phyloP scores from a whole-genome alignment of 1,284 basidiomycete genomes.

The Cryptococcus sp. region DNA sequence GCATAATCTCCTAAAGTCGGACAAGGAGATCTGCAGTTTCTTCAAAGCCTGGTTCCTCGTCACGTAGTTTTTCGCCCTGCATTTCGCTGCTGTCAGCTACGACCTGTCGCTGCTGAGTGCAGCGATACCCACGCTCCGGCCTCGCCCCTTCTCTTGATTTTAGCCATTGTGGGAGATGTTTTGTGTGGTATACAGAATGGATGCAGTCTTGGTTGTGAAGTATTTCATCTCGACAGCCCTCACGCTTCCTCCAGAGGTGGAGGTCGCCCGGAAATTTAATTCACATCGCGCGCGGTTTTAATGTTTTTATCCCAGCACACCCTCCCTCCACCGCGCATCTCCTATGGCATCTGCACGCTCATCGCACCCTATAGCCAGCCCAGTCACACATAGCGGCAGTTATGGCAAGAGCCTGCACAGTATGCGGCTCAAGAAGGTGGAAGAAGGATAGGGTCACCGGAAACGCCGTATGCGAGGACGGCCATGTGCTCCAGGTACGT shows the following conservation, averaged over 20 bases:
- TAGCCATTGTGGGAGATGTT: slow-evolving; percentile 63
- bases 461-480: slow-evolving; percentile 47
- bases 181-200: neutral
- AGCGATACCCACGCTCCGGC: slow-evolving; percentile 62
- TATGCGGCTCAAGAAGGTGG: slow-evolving; percentile 47
- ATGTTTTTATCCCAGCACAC: slow-evolving; percentile 16
- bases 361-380: neutral
- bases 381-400: neutral
- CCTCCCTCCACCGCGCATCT: slow-evolving; percentile 6
- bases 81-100: neutral
- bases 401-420: slow-evolving; percentile 42
- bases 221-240: neutral
- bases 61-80: slow-evolving; percentile 81
- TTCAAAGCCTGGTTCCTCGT: slow-evolving; percentile 87
- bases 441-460: slow-evolving; percentile 41
- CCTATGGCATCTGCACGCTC: neutral
- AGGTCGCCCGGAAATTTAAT: slow-evolving; percentile 14
- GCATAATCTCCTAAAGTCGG: slow-evolving; percentile 94
- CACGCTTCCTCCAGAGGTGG: slow-evolving; percentile 9
- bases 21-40: slow-evolving; percentile 92
- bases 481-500: slow-evolving; percentile 46
- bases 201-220: neutral
- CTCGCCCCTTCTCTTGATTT: slow-evolving; percentile 84
- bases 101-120: neutral
- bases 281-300: neutral